phyloP scores from a whole-genome alignment of 352 stramenopile species.

The Globisporangium spinosum region DNA sequence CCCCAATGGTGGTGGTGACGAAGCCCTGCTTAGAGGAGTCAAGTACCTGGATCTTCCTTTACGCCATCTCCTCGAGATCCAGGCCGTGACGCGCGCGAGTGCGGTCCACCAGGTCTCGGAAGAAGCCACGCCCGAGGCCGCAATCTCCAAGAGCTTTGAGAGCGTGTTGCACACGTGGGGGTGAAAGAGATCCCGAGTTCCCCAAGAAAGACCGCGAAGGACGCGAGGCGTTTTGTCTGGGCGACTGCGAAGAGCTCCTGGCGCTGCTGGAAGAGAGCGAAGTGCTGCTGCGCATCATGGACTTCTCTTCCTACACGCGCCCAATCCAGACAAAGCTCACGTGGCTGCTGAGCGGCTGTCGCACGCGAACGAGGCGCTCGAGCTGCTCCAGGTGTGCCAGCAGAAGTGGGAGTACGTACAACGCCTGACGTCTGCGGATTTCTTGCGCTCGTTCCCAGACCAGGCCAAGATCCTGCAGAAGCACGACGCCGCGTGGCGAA shows the following conservation, averaged over 20 bases:
- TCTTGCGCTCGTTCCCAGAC: conserved; percentile 54
- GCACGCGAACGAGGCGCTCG: conserved; percentile 45
- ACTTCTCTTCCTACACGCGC: conserved; percentile 62
- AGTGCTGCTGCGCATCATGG: conserved; percentile 67
- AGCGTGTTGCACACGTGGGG: conserved; percentile 55
- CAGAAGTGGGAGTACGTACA: conserved; percentile 70
- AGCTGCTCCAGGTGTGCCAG: conserved; percentile 54
- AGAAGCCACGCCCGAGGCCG: conserved; percentile 64
- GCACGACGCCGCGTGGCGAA: conserved; percentile 51
- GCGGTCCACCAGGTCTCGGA: conserved; percentile 62
- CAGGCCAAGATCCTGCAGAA: conserved; percentile 49
- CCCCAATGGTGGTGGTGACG: not conserved
- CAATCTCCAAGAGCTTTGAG: conserved; percentile 53
- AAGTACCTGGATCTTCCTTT: conserved; percentile 39
- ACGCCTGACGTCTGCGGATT: conserved; percentile 55
- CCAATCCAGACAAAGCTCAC: conserved; percentile 45
- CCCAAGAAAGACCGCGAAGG: conserved; percentile 59
- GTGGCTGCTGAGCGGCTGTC: conserved; percentile 46
- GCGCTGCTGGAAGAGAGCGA: conserved; percentile 67
- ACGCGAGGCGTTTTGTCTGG: conserved; percentile 46
- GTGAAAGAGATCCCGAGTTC: conserved; percentile 44
- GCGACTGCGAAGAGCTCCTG: conserved; percentile 52
- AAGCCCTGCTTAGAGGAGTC: not conserved
- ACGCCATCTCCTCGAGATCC: conserved; percentile 45
- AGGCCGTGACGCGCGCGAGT: conserved; percentile 35